Evolutionary conservation across 768 basidiomycete species (phyloP), one percentile per base, ranked within the genome.

Genomic region (Naganishia randhawae): DNA sequence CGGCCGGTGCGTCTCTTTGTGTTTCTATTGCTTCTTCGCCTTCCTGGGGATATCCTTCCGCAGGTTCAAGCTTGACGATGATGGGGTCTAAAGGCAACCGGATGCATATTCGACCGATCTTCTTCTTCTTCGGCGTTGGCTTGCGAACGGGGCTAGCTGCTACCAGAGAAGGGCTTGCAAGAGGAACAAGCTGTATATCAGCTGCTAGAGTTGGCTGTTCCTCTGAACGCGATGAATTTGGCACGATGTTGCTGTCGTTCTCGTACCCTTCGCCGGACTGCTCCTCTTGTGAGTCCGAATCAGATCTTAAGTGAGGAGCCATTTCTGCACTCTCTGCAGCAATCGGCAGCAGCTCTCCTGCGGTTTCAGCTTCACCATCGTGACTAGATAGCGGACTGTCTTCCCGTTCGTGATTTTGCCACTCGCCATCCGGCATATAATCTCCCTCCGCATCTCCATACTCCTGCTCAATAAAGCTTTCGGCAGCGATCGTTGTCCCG

Each of bases 11-110:
- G 27, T 17, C 51, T 3, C 25, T 16, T 8, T 31, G 32, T 17
- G 19, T 31, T 31, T 31, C 2, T 11, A 2, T 16, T 16, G 51
- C 14, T 11, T 6, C 29, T 32, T 52, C 51, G 32, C 51, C 29
- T 14, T 52, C 51, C 1, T 29, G 10, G 14, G 51, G 7, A 29
- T 52, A 29, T 52, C 31, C 51, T 11, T 32, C 57, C 14, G 16
- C 57, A 7, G 57, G 39, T 33, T 61, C 57, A 39, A 61, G 8
- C 57, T 61, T 61, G 17, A 61, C 57, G 27, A 61, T 61, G 35
- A 61, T 27, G 22, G 57, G 57, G 7, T 61, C 19, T 22, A 61
- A 29, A 9, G 57, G 57, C 33, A 61, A 27, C 29, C 57, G 57
- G 16, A 61, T n/a, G 27, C 57, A 61, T n/a, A 61, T 61, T 39